Percentiles rank a stretch among this genome's conserved stretches.
Evolutionary conservation across 202 grass and related monocot species (phyloP).

Genomic region (Panicum virgatum): DNA sequence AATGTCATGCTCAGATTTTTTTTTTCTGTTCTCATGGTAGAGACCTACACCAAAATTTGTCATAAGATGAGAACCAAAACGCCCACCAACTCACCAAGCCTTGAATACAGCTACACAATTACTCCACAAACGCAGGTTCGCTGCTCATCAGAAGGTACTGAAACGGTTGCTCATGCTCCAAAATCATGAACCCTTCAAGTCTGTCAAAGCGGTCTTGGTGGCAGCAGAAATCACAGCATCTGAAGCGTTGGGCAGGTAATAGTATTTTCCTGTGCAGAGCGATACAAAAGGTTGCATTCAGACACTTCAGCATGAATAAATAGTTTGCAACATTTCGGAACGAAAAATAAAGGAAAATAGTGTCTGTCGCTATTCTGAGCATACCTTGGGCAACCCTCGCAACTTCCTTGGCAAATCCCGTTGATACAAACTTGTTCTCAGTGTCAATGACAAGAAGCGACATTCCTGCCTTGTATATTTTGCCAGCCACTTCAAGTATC

Average conservation of each 20-base stretch:
- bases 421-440: constrained; percentile 98
- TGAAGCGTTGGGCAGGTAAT: constrained; percentile 98
- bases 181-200: constrained; percentile 62
- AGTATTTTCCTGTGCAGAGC: constrained; percentile 79
- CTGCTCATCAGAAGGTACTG: background rate
- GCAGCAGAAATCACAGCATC: constrained; percentile 87
- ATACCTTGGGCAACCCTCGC: constrained; percentile 93
- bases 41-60: constrained; percentile 39
- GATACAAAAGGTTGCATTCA: background rate
- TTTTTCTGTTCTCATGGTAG: background rate
- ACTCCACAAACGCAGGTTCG: constrained; percentile 8
- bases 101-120: constrained; percentile 1
- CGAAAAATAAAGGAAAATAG: background rate
- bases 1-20: background rate
- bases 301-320: background rate
- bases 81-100: background rate
- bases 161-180: background rate
- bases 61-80: background rate
- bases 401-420: constrained; percentile 97
- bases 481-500: constrained; percentile 92
- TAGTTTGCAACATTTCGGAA: background rate
- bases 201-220: constrained; percentile 83
- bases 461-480: constrained; percentile 95
- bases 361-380: background rate
- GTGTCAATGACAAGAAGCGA: constrained; percentile 98